Percentiles rank a stretch among this genome's conserved stretches.
These are phyloP conservation scores for Ilyonectria destructans DNA, from an alignment of 2,329 filamentous ascomycete species.

Conservation along the genomic window DNA sequence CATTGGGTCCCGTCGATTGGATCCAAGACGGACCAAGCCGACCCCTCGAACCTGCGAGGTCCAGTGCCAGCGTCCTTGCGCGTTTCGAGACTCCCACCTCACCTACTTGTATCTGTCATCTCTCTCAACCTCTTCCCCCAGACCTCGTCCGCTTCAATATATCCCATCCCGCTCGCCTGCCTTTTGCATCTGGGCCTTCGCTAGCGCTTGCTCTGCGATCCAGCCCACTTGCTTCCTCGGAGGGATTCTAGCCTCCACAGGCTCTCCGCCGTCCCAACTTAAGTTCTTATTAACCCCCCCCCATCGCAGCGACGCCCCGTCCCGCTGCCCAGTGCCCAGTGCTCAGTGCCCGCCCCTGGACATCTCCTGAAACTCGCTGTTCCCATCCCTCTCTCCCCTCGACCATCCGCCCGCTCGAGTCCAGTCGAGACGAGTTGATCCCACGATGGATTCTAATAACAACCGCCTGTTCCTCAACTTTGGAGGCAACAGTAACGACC, in stretches of 20 bases:
- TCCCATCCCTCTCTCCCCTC: conserved; percentile 44
- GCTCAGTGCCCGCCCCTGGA: conserved; percentile 47
- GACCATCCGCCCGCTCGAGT: conserved; percentile 41
- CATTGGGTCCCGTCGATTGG: conserved; percentile 9
- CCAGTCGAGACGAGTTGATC: conserved; percentile 40
- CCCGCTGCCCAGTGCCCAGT: conserved; percentile 42
- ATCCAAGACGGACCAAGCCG: conserved; percentile 36
- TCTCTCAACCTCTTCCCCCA: conserved; percentile 6
- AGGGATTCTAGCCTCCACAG: conserved; percentile 18
- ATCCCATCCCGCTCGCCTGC: conserved; percentile 9
- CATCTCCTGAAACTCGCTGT: conserved; percentile 49
- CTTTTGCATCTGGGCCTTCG: conserved; percentile 12
- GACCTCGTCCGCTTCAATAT: not conserved
- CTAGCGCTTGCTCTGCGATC: conserved; percentile 18
- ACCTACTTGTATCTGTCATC: conserved; percentile 32
- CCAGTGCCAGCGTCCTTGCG: conserved; percentile 27
- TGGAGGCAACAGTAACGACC: conserved; percentile 74
- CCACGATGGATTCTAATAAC: conserved; percentile 71
- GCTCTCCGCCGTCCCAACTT: conserved; percentile 12
- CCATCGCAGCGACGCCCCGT: conserved; percentile 23
- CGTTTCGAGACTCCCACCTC: conserved; percentile 37
- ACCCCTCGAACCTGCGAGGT: conserved; percentile 25
- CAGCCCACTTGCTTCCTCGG: conserved; percentile 24
- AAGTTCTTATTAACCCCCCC: conserved; percentile 1
- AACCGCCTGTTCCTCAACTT: conserved; percentile 79